Conservation (phyloP, 1,284 basidiomycete species). For the Pyrrhoderma lamaoense region DNA sequence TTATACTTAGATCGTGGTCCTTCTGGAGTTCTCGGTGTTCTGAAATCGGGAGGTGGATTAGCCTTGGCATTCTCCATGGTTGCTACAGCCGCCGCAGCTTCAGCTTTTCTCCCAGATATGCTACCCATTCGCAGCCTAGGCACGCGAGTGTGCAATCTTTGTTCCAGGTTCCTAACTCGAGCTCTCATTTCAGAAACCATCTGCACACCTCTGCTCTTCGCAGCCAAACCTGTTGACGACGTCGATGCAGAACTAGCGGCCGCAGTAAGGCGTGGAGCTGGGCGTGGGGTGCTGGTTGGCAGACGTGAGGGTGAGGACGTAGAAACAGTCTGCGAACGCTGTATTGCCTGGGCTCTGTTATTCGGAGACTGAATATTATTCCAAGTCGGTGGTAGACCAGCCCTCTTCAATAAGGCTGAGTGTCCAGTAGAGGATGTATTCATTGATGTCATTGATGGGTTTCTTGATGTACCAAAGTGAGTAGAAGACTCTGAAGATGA, state of each 20-base stretch:
- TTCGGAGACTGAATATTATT: constrained; percentile 34
- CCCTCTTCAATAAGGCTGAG: constrained; percentile 42
- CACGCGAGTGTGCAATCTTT: constrained; percentile 78
- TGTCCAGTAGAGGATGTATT: constrained; percentile 34
- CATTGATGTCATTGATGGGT: constrained; percentile 25
- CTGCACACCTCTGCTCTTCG: constrained; percentile 73
- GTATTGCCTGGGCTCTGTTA: constrained; percentile 35
- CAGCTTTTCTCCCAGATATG: constrained; percentile 42
- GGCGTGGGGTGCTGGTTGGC: constrained; percentile 17
- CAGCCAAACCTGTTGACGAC: constrained; percentile 30
- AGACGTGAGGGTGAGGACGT: constrained; percentile 29
- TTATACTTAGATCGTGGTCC: constrained; percentile 20
- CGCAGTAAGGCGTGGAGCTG: constrained; percentile 10
- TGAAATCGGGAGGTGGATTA: constrained; percentile 2
- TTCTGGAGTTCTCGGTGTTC: constrained; percentile 7
- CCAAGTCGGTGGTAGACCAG: constrained; percentile 42
- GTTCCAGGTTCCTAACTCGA: constrained; percentile 69
- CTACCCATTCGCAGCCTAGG: constrained; percentile 74
- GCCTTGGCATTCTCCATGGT: neutral
- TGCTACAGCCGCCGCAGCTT: constrained; percentile 29
- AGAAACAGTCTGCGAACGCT: constrained; percentile 53
- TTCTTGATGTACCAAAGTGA: constrained; percentile 21
- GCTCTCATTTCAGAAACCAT: constrained; percentile 87
- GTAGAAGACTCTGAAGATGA: constrained; percentile 35
- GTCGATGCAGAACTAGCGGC: constrained; percentile 1